Percentiles rank a stretch among this genome's conserved stretches.
phyloP scores from a whole-genome alignment of 805 yeast genomes.

The Candida chilensis region DNA sequence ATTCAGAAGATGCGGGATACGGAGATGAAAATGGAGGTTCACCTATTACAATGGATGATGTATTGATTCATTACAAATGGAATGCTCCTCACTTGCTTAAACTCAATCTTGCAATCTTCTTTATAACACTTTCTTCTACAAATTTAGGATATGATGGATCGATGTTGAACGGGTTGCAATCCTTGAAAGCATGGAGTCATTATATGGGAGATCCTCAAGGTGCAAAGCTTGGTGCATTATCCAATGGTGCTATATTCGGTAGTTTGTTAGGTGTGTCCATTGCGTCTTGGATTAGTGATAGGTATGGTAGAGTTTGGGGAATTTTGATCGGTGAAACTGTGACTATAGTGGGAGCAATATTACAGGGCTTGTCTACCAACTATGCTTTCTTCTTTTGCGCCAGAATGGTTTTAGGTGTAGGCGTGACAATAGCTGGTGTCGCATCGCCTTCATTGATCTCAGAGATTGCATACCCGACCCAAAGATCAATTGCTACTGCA shows the following conservation, averaged over 20 bases:
- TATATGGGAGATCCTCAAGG: constrained; percentile 21
- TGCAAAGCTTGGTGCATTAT: constrained; percentile 14
- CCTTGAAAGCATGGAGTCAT: constrained; percentile 23
- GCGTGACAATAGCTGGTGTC: no score
- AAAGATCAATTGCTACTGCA: constrained; percentile 30
- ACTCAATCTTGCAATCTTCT: constrained; percentile 25
- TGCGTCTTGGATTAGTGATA: constrained; percentile 9
- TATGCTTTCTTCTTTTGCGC: no score
- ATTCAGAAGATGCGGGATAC: no score
- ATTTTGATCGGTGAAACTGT: constrained; percentile 14
- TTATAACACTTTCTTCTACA: constrained; percentile 35
- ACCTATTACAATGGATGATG: no score
- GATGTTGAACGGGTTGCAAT: constrained; percentile 37
- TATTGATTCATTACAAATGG: no score
- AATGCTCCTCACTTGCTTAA: constrained; percentile 23
- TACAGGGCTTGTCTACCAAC: no score
- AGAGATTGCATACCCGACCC: constrained; percentile 40
- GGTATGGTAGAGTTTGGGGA: constrained; percentile 17
- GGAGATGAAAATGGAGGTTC: no score
- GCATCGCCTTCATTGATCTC: constrained; percentile 41
- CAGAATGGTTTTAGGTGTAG: no score
- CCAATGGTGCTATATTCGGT: constrained; percentile 19
- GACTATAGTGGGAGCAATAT: constrained; percentile 20
- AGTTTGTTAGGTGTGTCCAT: constrained; percentile 11
- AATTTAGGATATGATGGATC: constrained; percentile 32